Evolutionary conservation across 192 early-diverging fungal species (phyloP).

Genomic region (Linnemannia hyalina): DNA sequence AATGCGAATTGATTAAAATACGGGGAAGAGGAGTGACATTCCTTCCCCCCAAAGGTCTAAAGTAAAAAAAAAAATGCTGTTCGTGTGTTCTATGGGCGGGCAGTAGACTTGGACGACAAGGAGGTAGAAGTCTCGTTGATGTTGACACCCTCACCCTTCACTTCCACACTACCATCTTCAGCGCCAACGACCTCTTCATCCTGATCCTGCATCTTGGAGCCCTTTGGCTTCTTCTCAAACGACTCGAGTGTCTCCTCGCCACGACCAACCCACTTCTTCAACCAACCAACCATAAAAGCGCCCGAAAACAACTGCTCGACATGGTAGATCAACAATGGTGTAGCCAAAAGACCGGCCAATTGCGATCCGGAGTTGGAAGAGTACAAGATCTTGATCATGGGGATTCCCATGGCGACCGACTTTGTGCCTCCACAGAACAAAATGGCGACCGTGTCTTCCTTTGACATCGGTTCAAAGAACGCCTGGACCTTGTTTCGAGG

Average conservation of each 20-base stretch:
- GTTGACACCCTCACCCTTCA: not conserved
- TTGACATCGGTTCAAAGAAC: conserved; percentile 52
- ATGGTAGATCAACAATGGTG: conserved; percentile 80
- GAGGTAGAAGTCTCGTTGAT: not conserved
- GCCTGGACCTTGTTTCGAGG: conserved; percentile 22
- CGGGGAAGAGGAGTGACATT: not conserved
- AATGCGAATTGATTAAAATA: not conserved
- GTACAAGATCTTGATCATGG: conserved; percentile 81
- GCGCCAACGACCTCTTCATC: not conserved
- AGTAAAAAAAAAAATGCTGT: no score
- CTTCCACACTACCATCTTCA: not conserved
- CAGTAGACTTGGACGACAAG: conserved; percentile 2
- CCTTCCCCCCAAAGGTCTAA: no score
- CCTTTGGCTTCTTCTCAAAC: conserved; percentile 28
- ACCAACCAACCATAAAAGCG: conserved; percentile 65
- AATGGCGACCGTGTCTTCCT: conserved; percentile 73
- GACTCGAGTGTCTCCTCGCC: conserved; percentile 53
- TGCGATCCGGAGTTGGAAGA: conserved; percentile 58
- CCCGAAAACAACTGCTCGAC: conserved; percentile 78
- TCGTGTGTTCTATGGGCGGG: not conserved
- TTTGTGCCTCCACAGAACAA: conserved; percentile 82
- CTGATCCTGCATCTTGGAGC: not conserved
- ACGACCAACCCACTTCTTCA: conserved; percentile 67
- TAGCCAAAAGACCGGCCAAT: conserved; percentile 67
- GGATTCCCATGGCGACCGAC: conserved; percentile 81